Evolutionary conservation across 345 rosid genomes (phyloP), one percentile per base, ranked within the genome.

Genomic region (Hibiscus trionum): DNA sequence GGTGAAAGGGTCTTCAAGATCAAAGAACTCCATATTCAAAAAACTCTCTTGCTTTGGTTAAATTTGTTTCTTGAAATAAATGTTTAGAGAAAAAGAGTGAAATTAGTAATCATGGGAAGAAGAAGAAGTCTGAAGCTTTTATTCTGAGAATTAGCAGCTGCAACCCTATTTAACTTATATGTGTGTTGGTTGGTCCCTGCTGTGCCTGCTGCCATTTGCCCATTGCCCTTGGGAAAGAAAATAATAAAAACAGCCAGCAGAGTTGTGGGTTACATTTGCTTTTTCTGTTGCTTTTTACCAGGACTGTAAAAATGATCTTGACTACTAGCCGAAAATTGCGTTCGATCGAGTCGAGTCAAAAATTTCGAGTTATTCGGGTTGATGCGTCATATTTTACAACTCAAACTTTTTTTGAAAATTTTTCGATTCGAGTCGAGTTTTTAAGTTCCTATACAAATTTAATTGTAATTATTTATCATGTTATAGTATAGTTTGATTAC

Each of bases 1-100:
- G 14, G 85, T 82, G 2, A 80, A 77, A 19, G 85, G 83, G 65
- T 83, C 81, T 73, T 85, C 87, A 69, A 83, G 84, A 78, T 83
- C 85, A 44, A 83, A 80, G 50, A 75, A 82, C 82, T 60, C 66
- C 70, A 62, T 73, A 5, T 7, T 11, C 8, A 39, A 49, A 26
- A 1, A 21, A 33, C 37, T 33, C 35, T 2, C 56, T 10, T 17
- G 21, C 5, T 46, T 67, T 17, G 15, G 26, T 46, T 46, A 8
- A 78, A 78, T 71, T 58, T 26, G 31, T 66, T 37, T 37, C 3
- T 58, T 47, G 15, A 11, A 12, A 16, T 11, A 15, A 11, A 24
- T 26, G 3, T 47, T 39, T 9, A 63, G 58, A 50, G 19, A 33
- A 58, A 69, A 11, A 56, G 71, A 78, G 71, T 21, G 76, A 72